Conservation (phyloP, 441 rosid species). For the Macaranga tanarius region DNA sequence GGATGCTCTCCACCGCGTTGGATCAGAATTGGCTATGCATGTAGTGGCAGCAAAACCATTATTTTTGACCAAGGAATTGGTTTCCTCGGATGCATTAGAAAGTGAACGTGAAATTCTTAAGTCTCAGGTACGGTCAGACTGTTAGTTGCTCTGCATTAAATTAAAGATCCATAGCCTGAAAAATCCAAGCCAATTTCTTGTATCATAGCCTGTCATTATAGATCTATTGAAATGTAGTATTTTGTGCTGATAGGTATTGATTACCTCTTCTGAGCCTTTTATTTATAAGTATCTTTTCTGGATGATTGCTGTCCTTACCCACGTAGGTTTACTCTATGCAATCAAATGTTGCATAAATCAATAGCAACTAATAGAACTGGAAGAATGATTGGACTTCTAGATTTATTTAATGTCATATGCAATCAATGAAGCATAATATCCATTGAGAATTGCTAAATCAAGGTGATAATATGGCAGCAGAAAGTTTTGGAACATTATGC, state of each 20-base stretch:
- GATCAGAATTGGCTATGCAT: conserved; percentile 97
- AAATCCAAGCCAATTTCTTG: background rate
- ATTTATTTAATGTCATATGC: background rate
- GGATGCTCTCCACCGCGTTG: conserved; percentile 65
- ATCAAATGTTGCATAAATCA: background rate
- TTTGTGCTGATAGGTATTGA: background rate
- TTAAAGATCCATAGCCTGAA: background rate
- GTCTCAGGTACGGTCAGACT: conserved; percentile 62
- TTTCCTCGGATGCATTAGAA: conserved; percentile 66
- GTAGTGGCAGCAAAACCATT: conserved; percentile 91
- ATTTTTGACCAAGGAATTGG: conserved; percentile 68
- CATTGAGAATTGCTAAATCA: background rate
- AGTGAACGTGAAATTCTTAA: conserved; percentile 84
- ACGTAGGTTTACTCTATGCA: background rate
- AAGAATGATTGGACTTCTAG: background rate
- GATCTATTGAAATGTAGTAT: background rate
- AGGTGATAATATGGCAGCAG: background rate
- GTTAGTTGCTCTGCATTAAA: background rate
- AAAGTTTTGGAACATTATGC: conserved; percentile 3
- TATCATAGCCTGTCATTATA: too few species aligned
- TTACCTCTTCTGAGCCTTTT: background rate
- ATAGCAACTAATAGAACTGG: background rate
- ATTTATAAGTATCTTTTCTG: background rate
- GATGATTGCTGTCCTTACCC: background rate
- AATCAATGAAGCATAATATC: background rate